Conservation (phyloP, 768 basidiomycete species). For the Termitomyces sp. region DNA sequence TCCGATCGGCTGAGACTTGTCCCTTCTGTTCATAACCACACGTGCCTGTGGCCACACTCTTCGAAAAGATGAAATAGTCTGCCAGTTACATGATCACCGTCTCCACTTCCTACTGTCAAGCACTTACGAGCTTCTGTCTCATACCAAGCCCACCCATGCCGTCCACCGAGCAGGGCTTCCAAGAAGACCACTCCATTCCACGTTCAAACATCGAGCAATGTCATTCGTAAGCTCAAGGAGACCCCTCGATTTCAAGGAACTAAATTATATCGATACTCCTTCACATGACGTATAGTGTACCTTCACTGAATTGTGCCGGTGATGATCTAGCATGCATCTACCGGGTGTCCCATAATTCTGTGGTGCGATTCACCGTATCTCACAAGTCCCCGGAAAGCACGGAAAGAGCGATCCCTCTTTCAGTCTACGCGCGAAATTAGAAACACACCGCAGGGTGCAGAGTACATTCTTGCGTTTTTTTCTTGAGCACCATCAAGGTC, state of each 20-base stretch:
- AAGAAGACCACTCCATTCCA: background rate
- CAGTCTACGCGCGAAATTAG: too few relatives aligned
- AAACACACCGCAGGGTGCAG: too few relatives aligned
- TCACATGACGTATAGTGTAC: background rate
- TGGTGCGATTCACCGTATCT: too few relatives aligned
- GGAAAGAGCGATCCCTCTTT: too few relatives aligned
- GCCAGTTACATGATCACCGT: background rate
- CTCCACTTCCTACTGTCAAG: background rate
- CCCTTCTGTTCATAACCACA: background rate
- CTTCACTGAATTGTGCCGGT: too few relatives aligned
- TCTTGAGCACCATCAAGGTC: too few relatives aligned
- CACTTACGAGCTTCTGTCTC: too few relatives aligned
- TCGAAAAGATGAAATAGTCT: too few relatives aligned
- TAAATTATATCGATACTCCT: background rate
- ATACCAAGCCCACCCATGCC: too few relatives aligned
- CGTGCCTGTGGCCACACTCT: background rate
- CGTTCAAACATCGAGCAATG: background rate
- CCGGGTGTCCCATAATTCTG: too few relatives aligned
- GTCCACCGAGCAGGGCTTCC: background rate
- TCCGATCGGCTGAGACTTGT: conserved; percentile 8
- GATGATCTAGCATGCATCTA: background rate
- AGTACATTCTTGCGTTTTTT: too few relatives aligned
- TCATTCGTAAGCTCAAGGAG: background rate
- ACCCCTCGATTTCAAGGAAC: background rate
- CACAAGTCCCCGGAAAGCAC: too few relatives aligned